Evolutionary conservation across 2,329 filamentous ascomycete genomes (phyloP).

Genomic region (Paraconiothyrium brasiliense): DNA sequence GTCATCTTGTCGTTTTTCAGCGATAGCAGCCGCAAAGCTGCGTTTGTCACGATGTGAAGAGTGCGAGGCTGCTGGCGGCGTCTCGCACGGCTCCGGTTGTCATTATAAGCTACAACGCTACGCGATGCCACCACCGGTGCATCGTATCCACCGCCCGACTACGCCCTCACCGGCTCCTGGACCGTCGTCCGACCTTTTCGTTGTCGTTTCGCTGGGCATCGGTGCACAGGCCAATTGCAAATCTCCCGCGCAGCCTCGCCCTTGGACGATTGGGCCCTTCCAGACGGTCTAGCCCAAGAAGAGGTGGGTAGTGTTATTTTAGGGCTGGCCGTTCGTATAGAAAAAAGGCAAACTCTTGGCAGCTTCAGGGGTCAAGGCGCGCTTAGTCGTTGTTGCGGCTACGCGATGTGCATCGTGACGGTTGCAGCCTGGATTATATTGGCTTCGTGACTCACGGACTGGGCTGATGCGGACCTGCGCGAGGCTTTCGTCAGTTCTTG

Average conservation of each 20-base stretch:
- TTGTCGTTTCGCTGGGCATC: constrained; percentile 12
- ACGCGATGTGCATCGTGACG: neutral
- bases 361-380: neutral
- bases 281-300: neutral
- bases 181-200: constrained; percentile 2
- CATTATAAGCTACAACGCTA: constrained; percentile 31
- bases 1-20: constrained; percentile 27
- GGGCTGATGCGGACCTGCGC: neutral
- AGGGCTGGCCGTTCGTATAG: constrained; percentile 17
- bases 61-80: constrained; percentile 18
- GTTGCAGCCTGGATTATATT: constrained; percentile 3
- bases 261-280: constrained; percentile 6
- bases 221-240: constrained; percentile 7
- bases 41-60: constrained; percentile 18
- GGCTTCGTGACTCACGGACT: constrained; percentile 3
- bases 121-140: neutral
- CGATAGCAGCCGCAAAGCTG: constrained; percentile 14
- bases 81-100: constrained; percentile 24
- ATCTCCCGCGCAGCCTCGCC: constrained; percentile 11
- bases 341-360: constrained; percentile 8
- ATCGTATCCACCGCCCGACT: neutral
- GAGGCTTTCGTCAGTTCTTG: neutral
- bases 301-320: constrained; percentile 19
- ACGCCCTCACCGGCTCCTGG: constrained; percentile 13
- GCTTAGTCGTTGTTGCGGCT: neutral